Base-by-base conservation (phyloP, 768 basidiomycete species). In the Pleurotus djamor region DNA sequence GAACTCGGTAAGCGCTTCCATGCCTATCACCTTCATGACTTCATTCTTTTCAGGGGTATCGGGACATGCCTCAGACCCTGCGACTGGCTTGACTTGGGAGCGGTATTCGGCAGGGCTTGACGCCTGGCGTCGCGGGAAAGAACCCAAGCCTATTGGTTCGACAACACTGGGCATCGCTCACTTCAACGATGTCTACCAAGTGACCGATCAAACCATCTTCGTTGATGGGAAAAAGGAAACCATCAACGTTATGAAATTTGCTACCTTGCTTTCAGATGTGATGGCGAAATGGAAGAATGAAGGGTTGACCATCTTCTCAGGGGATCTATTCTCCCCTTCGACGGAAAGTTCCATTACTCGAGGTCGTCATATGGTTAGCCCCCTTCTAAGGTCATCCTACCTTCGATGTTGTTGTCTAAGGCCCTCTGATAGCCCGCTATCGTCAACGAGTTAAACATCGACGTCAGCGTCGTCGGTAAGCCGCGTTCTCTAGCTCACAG, bases 321-420 rank as follows among this genome's bases (percentile, higher is more conserved):
- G 94, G 6, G 94, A 96, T 69, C 77, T 93, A 9, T 96, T 96
- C 70, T 87, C 89, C 17, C 94, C 94, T 0, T 92, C 89, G 1
- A 80, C 91, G 0, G 94, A 96, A 73, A 91, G 88, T 62, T 87
- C 90, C 5, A 87, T 96, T 35, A 94, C 94, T 5, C 79, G 94
- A 69, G 94, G 94, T 49, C 91, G 88, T 66, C 93, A 94, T 83
- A 92, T 94, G 92, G 93, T 91, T 7, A 14, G 64, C n/a, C n/a
- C n/a, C 57, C 28, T 28, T 44, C 17, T 17, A 21, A 17, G 38
- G n/a, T n/a, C n/a, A n/a, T n/a, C n/a, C n/a, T 41, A 41, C 35
- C 16, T 32, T 7, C 41, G 52, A 34, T 48, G 51, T 35, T 21
- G 21, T 16, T 21, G 16, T 28, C 21, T 7, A 7, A 21, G 16